A percentile compares a stretch with the other conserved stretches of the same genome.
phyloP scores from a whole-genome alignment of 169 alveolate species.

The Cryptosporidium andersoni region DNA sequence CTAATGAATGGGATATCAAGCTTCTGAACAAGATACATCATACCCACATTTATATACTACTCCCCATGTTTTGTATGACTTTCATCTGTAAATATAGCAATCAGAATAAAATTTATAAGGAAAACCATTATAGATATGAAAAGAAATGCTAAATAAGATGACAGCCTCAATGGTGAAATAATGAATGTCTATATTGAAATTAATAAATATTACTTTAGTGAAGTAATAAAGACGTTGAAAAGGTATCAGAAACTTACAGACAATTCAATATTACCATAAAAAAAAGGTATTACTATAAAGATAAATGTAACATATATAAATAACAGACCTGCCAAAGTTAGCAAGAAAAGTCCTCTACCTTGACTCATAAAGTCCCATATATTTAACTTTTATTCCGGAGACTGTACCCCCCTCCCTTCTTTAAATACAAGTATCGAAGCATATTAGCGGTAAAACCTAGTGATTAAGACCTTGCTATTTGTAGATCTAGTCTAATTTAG shows the following conservation, averaged over 20 bases:
- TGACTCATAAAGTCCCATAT: slow-evolving; percentile 11
- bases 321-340: slow-evolving; percentile 2
- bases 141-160: slow-evolving; percentile 40
- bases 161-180: slow-evolving; percentile 53
- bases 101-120: slow-evolving; percentile 19
- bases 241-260: slow-evolving; percentile 38
- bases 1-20: neutral
- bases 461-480: neutral
- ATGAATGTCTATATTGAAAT: slow-evolving; percentile 26
- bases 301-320: slow-evolving; percentile 49
- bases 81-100: slow-evolving; percentile 2
- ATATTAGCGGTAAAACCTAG: neutral
- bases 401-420: too few relatives aligned
- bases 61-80: too few relatives aligned
- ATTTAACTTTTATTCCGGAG: neutral
- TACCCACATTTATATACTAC: too few relatives aligned
- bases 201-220: neutral
- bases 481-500: neutral
- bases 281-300: slow-evolving; percentile 51
- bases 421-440: neutral
- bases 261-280: slow-evolving; percentile 30
- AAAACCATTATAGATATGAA: slow-evolving; percentile 48
- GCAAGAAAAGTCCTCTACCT: slow-evolving; percentile 17
- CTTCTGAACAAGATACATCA: too few relatives aligned
- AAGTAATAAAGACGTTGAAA: neutral